Percentiles rank a stretch among this genome's conserved stretches.
phyloP scores from a whole-genome alignment of 306 rosid genomes.

The Corylus americana region DNA sequence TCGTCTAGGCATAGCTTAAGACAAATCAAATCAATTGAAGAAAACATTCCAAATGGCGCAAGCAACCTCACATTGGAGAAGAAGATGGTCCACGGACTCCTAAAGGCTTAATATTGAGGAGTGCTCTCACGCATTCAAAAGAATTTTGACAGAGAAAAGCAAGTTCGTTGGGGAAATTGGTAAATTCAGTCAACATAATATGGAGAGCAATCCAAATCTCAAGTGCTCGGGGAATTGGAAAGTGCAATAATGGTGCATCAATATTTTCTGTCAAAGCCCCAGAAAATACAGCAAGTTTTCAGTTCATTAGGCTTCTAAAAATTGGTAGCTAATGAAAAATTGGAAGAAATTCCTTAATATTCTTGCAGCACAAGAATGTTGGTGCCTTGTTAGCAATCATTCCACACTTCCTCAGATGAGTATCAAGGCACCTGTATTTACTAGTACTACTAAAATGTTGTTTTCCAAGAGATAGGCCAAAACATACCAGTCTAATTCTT shows the following conservation, averaged over 20 bases:
- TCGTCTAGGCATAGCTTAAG: too few species aligned
- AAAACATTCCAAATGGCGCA: too few species aligned
- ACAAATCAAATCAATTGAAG: too few species aligned
- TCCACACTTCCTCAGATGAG: not conserved
- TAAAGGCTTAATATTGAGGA: too few species aligned
- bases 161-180: not conserved
- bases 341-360: not conserved
- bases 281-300: slow-evolving; percentile 10
- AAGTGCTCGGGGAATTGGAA: not conserved
- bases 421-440: not conserved
- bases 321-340: slow-evolving; percentile 10
- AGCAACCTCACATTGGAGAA: too few species aligned
- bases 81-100: too few species aligned
- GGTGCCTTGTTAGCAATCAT: not conserved
- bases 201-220: not conserved
- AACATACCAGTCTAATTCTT: not conserved
- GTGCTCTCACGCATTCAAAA: not conserved
- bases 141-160: slow-evolving; percentile 12
- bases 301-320: not conserved
- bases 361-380: not conserved
- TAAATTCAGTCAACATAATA: not conserved
- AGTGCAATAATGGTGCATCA: not conserved
- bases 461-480: not conserved
- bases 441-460: not conserved
- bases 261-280: not conserved